These are phyloP conservation scores for Vitis cinerea DNA, from an alignment of 164 flowering plant species.

Conservation along the genomic window DNA sequence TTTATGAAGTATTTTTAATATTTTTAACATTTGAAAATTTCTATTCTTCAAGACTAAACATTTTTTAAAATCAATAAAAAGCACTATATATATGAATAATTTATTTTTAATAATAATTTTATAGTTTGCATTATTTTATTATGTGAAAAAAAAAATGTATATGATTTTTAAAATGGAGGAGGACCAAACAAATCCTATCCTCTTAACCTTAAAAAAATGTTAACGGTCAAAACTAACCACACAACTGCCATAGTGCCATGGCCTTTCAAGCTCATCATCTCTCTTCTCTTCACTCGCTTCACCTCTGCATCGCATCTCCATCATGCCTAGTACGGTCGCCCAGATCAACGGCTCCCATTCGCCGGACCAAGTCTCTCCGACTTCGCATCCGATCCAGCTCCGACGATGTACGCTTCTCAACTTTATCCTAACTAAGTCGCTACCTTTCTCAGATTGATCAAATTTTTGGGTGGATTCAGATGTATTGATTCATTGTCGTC, in stretches of 20 bases:
- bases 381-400: conserved; percentile 30
- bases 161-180: no score
- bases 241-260: conserved; percentile 11
- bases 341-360: conserved; percentile 13
- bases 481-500: neutral
- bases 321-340: conserved; percentile 1
- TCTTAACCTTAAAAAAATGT: neutral
- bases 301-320: conserved; percentile 5
- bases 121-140: no score
- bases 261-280: conserved; percentile 20
- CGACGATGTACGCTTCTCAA: conserved; percentile 23
- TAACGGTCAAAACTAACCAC: neutral
- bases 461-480: neutral
- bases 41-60: no score
- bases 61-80: no score
- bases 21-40: no score
- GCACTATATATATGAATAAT: no score
- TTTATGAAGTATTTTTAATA: no score
- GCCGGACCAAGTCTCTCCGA: conserved; percentile 6
- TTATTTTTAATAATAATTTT: no score
- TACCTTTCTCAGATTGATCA: neutral
- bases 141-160: no score
- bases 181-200: neutral
- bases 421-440: neutral
- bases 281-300: conserved; percentile 15